Percentiles rank a stretch among this genome's conserved stretches.
Conservation (phyloP, 148 eudicot species). For the Bassia scoparia region DNA sequence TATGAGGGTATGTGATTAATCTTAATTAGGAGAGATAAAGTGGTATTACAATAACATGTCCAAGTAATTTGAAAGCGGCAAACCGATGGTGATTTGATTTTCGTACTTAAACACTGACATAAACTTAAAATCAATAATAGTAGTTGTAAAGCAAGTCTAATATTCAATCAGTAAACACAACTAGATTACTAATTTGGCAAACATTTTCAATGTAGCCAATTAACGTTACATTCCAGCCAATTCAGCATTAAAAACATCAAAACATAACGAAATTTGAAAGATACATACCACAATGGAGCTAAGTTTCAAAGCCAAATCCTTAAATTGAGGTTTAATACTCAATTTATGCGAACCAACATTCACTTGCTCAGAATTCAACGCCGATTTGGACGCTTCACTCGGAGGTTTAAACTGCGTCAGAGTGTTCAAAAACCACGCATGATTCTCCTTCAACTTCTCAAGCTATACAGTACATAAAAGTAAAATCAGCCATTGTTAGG, state of each 20-base stretch:
- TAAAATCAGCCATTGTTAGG: background rate
- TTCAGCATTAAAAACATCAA: background rate
- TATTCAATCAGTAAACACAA: no score
- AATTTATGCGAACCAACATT: conserved; percentile 58
- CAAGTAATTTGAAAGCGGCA: no score
- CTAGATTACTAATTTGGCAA: background rate
- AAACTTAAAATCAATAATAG: no score
- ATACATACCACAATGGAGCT: conserved; percentile 61
- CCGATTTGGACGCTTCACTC: conserved; percentile 64
- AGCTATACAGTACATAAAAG: conserved; percentile 30
- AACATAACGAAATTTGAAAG: background rate
- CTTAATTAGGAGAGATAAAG: no score
- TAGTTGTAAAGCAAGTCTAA: no score
- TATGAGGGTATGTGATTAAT: no score
- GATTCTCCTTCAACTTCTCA: conserved; percentile 68
- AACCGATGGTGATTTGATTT: no score
- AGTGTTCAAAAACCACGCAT: conserved; percentile 72
- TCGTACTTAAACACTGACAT: no score
- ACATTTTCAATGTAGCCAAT: background rate
- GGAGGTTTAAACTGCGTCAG: conserved; percentile 62
- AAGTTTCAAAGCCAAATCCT: conserved; percentile 61
- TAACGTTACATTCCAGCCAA: background rate
- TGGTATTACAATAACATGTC: no score
- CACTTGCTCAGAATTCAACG: conserved; percentile 52
- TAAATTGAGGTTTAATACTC: conserved; percentile 56